A percentile compares a stretch with the other conserved stretches of the same genome.
Evolutionary conservation across 352 stramenopile genomes (phyloP).

Genomic region (Phytophthora idaei): DNA sequence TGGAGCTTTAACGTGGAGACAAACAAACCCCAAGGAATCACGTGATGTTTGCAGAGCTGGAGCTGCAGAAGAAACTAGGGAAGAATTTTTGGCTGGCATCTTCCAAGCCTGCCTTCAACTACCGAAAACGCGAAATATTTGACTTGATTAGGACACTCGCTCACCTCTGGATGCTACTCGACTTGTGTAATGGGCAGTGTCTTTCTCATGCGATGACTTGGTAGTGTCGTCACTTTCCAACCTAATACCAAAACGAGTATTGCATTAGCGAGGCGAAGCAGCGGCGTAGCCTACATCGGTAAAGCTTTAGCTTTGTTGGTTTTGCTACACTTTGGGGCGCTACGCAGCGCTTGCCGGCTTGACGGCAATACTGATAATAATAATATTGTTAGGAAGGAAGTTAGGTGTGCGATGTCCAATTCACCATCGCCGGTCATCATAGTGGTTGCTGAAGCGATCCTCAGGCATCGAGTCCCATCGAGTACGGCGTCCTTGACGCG

Average conservation of each 20-base stretch:
- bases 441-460: constrained; percentile 37
- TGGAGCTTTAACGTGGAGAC: constrained; percentile 46
- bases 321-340: constrained; percentile 38
- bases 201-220: not conserved
- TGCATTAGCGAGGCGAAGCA: constrained; percentile 34
- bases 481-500: constrained; percentile 30
- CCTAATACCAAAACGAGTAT: constrained; percentile 40
- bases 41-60: constrained; percentile 11
- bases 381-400: constrained; percentile 46
- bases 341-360: constrained; percentile 36
- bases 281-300: constrained; percentile 37
- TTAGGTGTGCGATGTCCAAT: constrained; percentile 11
- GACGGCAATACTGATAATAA: constrained; percentile 47
- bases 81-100: too few relatives aligned
- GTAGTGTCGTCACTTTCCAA: constrained; percentile 22
- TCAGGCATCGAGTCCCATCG: constrained; percentile 49
- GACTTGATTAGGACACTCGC: constrained; percentile 32
- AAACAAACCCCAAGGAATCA: constrained; percentile 16
- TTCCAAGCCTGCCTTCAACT: constrained; percentile 8
- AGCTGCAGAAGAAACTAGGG: not conserved
- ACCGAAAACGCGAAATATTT: constrained; percentile 34
- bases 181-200: constrained; percentile 2
- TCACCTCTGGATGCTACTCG: constrained; percentile 4
- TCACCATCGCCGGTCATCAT: constrained; percentile 41
- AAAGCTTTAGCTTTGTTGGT: constrained; percentile 38